Base-by-base conservation (phyloP, 768 basidiomycete genomes). In the Xanthoconium stramineum region DNA sequence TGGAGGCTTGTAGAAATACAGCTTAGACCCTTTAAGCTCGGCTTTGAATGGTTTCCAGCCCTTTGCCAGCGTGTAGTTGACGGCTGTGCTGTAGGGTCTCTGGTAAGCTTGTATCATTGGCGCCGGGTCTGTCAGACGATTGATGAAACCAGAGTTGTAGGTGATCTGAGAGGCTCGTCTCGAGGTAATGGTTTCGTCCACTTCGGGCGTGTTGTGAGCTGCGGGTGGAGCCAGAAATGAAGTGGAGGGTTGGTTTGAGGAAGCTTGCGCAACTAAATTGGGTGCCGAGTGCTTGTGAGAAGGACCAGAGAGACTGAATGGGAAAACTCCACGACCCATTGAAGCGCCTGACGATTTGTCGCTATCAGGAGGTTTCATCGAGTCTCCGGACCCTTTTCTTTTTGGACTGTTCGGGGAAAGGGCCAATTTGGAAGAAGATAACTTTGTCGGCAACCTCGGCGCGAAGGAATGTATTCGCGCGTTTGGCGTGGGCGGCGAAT, bases 41-140 rank as follows among this genome's bases (percentile, higher is more conserved):
- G 88, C 78, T 69, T 94, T 93, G 75, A 82, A 91, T 6, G 89
- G 83, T 67, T 94, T 94, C 93, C 93, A 95, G 0, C 84, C 84
- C 61, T 91, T 91, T 0, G 80, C 68, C 2, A 84, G 70, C 1
- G 78, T 58, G 33, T 72, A 60, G 39, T 74, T 72, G 8, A 63
- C 61, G 36, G 76, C 70, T n/a, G 71, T 62, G 39, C 52, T 66
- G 48, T 72, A 72, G 3, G 64, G 61, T 29, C 55, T 55, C 47
- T 65, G 64, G 14, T 71, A 69, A 29, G 69, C 64, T 60, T 68
- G 63, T 55, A 65, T 67, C 60, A 71, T 67, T 0, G 83, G 79
- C 3, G 78, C 74, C 48, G 83, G 81, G 13, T 81, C 80, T 15
- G 72, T 67, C 35, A 86, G 74, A 30, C 86, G 84, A 67, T 91